These are phyloP conservation scores for Cnidoscolus chayamansa DNA, from an alignment of 441 rosid genomes.

Conservation along the genomic window DNA sequence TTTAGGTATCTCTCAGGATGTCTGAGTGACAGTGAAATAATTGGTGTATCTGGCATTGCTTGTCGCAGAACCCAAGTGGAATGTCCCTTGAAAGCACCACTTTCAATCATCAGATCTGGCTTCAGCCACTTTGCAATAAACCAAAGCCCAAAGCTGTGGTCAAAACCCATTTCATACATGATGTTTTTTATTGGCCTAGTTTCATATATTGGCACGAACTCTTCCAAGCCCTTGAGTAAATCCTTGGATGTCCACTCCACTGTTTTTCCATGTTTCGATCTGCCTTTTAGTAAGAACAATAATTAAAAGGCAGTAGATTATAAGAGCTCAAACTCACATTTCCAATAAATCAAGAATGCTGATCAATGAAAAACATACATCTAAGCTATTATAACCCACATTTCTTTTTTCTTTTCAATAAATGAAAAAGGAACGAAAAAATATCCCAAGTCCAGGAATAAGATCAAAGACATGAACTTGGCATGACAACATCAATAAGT, in stretches of 20 bases:
- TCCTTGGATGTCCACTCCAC: conserved; percentile 97
- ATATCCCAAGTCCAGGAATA: not conserved
- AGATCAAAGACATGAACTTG: not conserved
- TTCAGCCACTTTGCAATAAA: conserved; percentile 82
- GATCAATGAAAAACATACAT: not conserved
- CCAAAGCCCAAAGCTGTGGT: conserved; percentile 99
- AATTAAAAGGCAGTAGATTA: conserved; percentile 45
- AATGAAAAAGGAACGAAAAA: not conserved
- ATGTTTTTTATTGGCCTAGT: conserved; percentile 86
- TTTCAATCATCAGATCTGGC: conserved; percentile 93
- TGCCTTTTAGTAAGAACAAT: conserved; percentile 87
- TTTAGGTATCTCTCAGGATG: conserved; percentile 88
- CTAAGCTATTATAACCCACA: too few species aligned
- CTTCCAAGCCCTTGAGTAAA: conserved; percentile 77
- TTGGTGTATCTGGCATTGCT: conserved; percentile 80
- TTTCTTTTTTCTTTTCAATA: too few species aligned
- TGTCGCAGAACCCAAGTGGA: conserved; percentile 98
- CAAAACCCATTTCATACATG: conserved; percentile 97
- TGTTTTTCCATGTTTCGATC: conserved; percentile 95
- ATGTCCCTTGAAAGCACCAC: conserved; percentile 98
- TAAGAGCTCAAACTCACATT: conserved; percentile 27
- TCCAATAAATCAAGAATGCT: not conserved
- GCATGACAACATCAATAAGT: not conserved
- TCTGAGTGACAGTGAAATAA: conserved; percentile 76
- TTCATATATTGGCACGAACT: conserved; percentile 88